Conservation (phyloP, 179 eudicot species). For the Beta corolliflora region DNA sequence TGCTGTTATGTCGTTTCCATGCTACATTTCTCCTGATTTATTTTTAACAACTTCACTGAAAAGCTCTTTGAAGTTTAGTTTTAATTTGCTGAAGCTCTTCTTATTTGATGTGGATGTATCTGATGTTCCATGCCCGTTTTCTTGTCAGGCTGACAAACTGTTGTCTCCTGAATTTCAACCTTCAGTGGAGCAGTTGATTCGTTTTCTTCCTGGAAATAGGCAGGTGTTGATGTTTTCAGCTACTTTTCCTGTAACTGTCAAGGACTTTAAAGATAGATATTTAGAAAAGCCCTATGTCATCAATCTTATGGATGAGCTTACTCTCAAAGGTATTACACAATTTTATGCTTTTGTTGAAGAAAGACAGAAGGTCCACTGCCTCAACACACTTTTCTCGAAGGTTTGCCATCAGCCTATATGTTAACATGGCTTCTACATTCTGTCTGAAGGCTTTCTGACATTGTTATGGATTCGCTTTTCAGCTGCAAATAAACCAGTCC, state of each 20-base stretch:
- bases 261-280: constrained; percentile 74
- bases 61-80: constrained; percentile 4
- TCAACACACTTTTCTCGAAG: constrained; percentile 84
- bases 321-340: constrained; percentile 80
- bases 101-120: constrained; percentile 2
- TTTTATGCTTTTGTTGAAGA: constrained; percentile 90
- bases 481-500: constrained; percentile 89
- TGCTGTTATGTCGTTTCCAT: neutral
- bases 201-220: constrained; percentile 59
- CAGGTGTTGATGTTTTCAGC: constrained; percentile 89
- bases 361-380: constrained; percentile 92
- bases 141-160: constrained; percentile 77
- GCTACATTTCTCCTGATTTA: neutral
- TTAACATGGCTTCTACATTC: constrained; percentile 15
- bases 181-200: constrained; percentile 65
- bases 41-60: neutral
- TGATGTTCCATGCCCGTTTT: constrained; percentile 30
- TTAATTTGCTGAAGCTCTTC: neutral
- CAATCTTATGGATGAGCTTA: constrained; percentile 89
- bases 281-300: constrained; percentile 66
- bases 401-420: constrained; percentile 40
- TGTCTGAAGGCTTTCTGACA: constrained; percentile 18
- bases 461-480: constrained; percentile 31
- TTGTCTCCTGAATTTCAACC: constrained; percentile 85
- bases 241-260: constrained; percentile 85